Conservation (phyloP, 495 filamentous ascomycete species). For the Trichoderma orchidacearum region DNA sequence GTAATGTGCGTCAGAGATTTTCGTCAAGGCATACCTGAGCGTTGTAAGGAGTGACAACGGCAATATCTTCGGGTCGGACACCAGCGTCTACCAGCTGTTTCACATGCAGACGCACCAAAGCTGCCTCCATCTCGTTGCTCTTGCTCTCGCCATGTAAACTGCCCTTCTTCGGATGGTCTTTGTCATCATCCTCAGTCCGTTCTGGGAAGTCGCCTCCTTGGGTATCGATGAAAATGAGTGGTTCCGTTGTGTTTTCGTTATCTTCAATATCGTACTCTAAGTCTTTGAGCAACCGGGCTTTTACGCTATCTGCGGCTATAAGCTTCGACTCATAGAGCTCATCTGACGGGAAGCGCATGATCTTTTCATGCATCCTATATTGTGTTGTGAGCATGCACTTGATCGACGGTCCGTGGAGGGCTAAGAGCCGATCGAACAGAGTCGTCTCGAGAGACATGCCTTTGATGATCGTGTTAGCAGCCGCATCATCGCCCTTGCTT, state of each 20-base stretch:
- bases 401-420: conserved; percentile 66
- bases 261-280: conserved; percentile 66
- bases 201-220: conserved; percentile 80
- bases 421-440: conserved; percentile 78
- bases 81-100: conserved; percentile 61
- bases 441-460: conserved; percentile 64
- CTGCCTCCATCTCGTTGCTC: conserved; percentile 84
- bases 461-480: conserved; percentile 17
- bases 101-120: conserved; percentile 66
- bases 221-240: conserved; percentile 89
- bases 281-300: conserved; percentile 56
- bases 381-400: conserved; percentile 96
- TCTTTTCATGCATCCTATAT: conserved; percentile 93
- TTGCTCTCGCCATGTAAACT: conserved; percentile 69
- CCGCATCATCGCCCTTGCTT: conserved; percentile 11
- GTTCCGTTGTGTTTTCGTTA: conserved; percentile 79
- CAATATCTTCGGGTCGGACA: conserved; percentile 67
- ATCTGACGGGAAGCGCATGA: conserved; percentile 87
- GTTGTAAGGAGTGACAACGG: conserved; percentile 92
- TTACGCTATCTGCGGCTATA: conserved; percentile 65
- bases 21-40: conserved; percentile 58
- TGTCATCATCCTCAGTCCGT: conserved; percentile 20
- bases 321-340: conserved; percentile 76
- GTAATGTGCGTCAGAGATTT: too few species aligned
- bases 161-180: conserved; percentile 8